phyloP scores from a whole-genome alignment of 345 rosid species.

The Leavenworthia alabamica region DNA sequence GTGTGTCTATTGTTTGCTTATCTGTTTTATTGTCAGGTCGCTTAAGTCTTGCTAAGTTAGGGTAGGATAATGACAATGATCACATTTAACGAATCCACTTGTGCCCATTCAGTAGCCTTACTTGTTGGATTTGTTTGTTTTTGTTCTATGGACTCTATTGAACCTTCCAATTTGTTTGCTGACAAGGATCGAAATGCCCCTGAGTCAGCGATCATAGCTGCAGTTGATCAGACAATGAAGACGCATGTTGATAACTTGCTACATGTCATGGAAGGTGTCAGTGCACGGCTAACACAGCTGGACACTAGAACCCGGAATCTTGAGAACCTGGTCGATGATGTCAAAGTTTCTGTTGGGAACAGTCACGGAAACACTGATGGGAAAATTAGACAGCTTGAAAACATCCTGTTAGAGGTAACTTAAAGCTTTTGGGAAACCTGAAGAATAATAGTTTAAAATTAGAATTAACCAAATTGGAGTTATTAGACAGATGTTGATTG shows the following conservation, averaged over 20 bases:
- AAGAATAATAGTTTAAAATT: not conserved
- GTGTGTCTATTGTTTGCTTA: not conserved
- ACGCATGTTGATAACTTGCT: slow-evolving; percentile 60
- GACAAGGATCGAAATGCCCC: slow-evolving; percentile 47
- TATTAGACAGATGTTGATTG: not conserved
- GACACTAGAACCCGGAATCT: slow-evolving; percentile 65
- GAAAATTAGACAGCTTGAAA: slow-evolving; percentile 77
- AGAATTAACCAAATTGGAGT: not conserved
- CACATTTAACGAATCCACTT: not conserved
- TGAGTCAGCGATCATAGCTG: slow-evolving; percentile 42
- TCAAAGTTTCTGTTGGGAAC: slow-evolving; percentile 69
- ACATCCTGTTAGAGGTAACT: slow-evolving; percentile 71
- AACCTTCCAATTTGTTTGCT: slow-evolving; percentile 44
- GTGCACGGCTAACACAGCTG: slow-evolving; percentile 72
- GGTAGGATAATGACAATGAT: not conserved
- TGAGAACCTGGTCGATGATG: slow-evolving; percentile 73
- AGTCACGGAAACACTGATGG: slow-evolving; percentile 76
- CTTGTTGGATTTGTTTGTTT: not conserved
- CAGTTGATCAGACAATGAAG: slow-evolving; percentile 69
- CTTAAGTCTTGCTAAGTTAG: not conserved
- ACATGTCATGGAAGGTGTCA: slow-evolving; percentile 61
- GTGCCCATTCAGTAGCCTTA: not conserved
- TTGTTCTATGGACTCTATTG: slow-evolving; percentile 49
- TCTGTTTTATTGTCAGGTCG: not conserved
- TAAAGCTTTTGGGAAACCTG: not conserved